phyloP scores from a whole-genome alignment of 257 asterid species.

The Primulina huaijiensis region DNA sequence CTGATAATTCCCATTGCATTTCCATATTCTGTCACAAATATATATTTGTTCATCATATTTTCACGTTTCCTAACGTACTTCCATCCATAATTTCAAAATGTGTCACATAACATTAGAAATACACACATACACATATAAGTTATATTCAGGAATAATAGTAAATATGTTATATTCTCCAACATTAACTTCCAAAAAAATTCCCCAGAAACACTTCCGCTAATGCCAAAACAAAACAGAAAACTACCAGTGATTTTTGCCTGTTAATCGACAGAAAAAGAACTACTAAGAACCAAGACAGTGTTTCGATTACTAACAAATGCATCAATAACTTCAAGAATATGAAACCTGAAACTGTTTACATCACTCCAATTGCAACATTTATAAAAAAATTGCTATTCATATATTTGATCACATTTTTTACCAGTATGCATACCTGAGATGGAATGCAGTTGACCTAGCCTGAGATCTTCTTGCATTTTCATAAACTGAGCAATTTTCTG shows the following conservation, averaged over 20 bases:
- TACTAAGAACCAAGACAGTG: not conserved
- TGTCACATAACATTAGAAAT: not conserved
- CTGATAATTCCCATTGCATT: no score
- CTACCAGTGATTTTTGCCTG: not conserved
- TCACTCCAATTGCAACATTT: not conserved
- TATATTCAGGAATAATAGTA: not conserved
- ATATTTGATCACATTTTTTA: not conserved
- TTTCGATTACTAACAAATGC: conserved; percentile 6
- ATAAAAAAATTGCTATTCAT: not conserved
- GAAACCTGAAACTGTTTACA: not conserved
- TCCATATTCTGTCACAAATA: no score
- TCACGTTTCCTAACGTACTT: not conserved
- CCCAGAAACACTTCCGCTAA: not conserved
- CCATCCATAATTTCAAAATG: not conserved
- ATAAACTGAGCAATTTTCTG: conserved; percentile 25
- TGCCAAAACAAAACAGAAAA: not conserved
- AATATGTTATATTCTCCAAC: not conserved
- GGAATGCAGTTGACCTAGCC: conserved; percentile 28
- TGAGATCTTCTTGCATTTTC: conserved; percentile 25
- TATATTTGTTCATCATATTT: not conserved
- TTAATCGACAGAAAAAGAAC: not conserved
- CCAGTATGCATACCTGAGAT: conserved; percentile 33
- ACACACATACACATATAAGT: no score
- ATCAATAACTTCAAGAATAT: conserved; percentile 8
- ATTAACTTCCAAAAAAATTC: not conserved